These are phyloP conservation scores for Piper longum DNA, from an alignment of 164 flowering plant genomes.

Conservation along the genomic window DNA sequence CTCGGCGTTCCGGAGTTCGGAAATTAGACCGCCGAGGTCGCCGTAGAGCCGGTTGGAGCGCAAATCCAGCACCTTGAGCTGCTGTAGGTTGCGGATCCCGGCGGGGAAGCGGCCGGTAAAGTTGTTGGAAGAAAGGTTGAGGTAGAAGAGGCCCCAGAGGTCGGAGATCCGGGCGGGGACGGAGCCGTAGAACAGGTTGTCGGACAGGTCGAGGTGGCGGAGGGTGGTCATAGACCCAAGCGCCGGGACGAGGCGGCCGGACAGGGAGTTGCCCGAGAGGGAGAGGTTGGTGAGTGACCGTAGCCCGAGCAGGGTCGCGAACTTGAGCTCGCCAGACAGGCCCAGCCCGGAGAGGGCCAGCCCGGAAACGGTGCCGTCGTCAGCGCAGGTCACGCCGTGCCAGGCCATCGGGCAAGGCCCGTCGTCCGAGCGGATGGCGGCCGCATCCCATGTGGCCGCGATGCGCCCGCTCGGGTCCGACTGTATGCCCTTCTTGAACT, in stretches of 20 bases:
- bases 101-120: constrained; percentile 52
- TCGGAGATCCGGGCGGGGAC: constrained; percentile 55
- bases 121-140: constrained; percentile 59
- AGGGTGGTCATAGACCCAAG: constrained; percentile 44
- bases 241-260: constrained; percentile 64
- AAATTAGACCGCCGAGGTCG: constrained; percentile 36
- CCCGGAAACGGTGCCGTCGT: constrained; percentile 21
- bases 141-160: constrained; percentile 45
- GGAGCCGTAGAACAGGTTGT: constrained; percentile 62
- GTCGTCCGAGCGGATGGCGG: constrained; percentile 11
- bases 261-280: constrained; percentile 52
- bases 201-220: constrained; percentile 66
- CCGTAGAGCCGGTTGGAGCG: constrained; percentile 44
- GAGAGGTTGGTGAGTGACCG: constrained; percentile 44
- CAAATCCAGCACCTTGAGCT: constrained; percentile 65
- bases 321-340: constrained; percentile 64
- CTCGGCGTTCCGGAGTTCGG: constrained; percentile 52
- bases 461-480: constrained; percentile 41
- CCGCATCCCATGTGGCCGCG: constrained; percentile 27
- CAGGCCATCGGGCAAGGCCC: constrained; percentile 58
- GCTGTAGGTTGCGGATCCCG: constrained; percentile 53
- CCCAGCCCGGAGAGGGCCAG: constrained; percentile 40
- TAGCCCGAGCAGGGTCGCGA: constrained; percentile 42
- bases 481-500: constrained; percentile 77
- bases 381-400: constrained; percentile 57